Base-by-base conservation (phyloP, 257 asterid genomes). In the Solanum pinnatisectum region DNA sequence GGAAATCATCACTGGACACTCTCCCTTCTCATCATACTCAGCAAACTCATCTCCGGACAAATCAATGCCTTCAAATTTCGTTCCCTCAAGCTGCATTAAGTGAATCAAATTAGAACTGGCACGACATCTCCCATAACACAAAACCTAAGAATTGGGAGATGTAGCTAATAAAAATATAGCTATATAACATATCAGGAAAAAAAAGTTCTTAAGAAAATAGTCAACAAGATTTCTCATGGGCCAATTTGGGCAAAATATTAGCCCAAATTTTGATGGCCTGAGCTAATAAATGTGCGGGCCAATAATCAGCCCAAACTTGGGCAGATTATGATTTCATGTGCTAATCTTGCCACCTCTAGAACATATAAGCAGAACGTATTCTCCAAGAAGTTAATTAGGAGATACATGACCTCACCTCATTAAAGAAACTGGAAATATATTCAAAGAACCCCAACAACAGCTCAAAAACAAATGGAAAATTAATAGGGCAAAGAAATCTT, bases 11-110 rank as follows among this genome's bases (percentile, higher is more conserved):
- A 97, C 99, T 1, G 98, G 98, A 87, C 94, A 92, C 90, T 93
- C 94, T 20, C 99, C 99, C 94, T 95, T 96, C 92, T 97, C 99
- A 59, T 95, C 98, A 40, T 96, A 97, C 81, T 96, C 99, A 27
- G 93, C 87, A 70, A 87, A 97, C 42, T 97, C 99, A 35, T 94
- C 99, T 70, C 84, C 94, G 1, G 98, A 94, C 88, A 97, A 90
- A 89, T 97, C 98, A 32, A 97, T 93, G 90, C 88, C 95, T 18
- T 88, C 91, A 87, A 93, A 97, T 79, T 87, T 92, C 10, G 98
- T 93, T 87, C 99, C 99, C 88, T 91, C 96, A 78, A 92, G 59
- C 99, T 97, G 90, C 56, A 49, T 33, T 23, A 27, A 40, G 30
- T 27, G 40, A 27, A 86, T 49, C 68, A 49, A 6, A 30, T 82